Conservation (phyloP, 179 eudicot genomes). For the Amaranthus tricolor region DNA sequence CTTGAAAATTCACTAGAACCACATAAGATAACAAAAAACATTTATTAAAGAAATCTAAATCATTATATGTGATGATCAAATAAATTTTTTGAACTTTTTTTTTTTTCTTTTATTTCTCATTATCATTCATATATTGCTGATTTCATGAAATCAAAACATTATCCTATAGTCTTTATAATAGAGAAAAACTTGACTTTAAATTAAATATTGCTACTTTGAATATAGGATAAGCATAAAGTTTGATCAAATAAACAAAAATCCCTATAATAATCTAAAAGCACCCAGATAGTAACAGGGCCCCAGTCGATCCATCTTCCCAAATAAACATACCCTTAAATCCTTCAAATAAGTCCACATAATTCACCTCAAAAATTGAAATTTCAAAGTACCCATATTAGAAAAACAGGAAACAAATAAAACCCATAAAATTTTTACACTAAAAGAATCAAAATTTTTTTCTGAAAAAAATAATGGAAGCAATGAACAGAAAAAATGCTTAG, state of each 20-base stretch:
- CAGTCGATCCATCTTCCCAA: constrained; percentile 21
- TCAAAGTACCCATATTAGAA: not conserved
- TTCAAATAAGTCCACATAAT: not conserved
- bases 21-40: constrained; percentile 10
- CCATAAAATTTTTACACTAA: not conserved
- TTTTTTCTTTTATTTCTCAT: constrained; percentile 7
- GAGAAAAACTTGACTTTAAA: constrained; percentile 22
- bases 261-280: constrained; percentile 6
- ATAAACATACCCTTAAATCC: constrained; percentile 4
- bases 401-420: not conserved
- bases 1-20: constrained; percentile 21
- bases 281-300: constrained; percentile 25
- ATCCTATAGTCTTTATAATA: constrained; percentile 19
- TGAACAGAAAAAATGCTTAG: constrained; percentile 4
- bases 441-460: not conserved
- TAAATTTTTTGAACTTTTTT: constrained; percentile 12
- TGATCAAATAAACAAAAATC: constrained; percentile 23
- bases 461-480: not conserved
- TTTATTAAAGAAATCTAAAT: constrained; percentile 1
- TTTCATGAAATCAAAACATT: constrained; percentile 11
- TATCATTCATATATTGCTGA: not conserved
- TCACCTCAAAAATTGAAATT: not conserved
- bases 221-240: constrained; percentile 18
- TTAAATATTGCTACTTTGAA: constrained; percentile 22
- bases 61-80: constrained; percentile 22